These are phyloP conservation scores for Ammopiptanthus mongolicus DNA, from an alignment of 306 rosid genomes.

Conservation along the genomic window DNA sequence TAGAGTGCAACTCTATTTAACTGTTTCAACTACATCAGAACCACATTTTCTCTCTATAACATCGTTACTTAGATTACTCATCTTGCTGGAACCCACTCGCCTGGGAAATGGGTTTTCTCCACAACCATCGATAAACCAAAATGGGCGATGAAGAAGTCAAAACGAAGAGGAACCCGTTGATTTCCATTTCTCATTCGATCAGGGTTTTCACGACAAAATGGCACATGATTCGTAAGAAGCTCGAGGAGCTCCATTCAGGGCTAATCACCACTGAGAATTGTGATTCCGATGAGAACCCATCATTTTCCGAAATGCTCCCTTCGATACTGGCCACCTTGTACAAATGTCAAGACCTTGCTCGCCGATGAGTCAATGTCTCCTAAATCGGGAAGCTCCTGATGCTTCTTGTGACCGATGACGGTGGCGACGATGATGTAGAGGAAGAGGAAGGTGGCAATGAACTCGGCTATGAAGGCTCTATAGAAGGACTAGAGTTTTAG, in stretches of 20 bases:
- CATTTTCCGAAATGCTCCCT: constrained; percentile 34
- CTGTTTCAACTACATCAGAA: constrained; percentile 26
- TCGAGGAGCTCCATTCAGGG: constrained; percentile 58
- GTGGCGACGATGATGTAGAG: no score
- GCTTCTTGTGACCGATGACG: no score
- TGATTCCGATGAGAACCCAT: constrained; percentile 42
- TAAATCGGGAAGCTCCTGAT: constrained; percentile 87
- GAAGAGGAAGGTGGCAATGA: no score
- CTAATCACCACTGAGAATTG: constrained; percentile 53
- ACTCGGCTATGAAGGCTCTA: no score
- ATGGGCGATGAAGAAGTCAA: constrained; percentile 47
- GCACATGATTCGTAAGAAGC: constrained; percentile 60
- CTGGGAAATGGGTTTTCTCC: constrained; percentile 34
- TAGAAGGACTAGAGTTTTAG: no score
- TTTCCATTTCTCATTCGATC: constrained; percentile 57
- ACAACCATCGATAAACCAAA: constrained; percentile 26
- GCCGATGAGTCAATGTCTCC: constrained; percentile 72
- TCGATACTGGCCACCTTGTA: constrained; percentile 30
- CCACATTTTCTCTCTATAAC: constrained; percentile 10
- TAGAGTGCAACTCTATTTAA: constrained; percentile 19
- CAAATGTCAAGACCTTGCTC: constrained; percentile 63
- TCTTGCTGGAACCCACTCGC: constrained; percentile 34
- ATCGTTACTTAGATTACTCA: constrained; percentile 8
- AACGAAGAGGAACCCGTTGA: constrained; percentile 24
- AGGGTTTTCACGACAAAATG: constrained; percentile 74